Base-by-base conservation (phyloP, 2,329 filamentous ascomycete species). In the Aspergillus candidus region DNA sequence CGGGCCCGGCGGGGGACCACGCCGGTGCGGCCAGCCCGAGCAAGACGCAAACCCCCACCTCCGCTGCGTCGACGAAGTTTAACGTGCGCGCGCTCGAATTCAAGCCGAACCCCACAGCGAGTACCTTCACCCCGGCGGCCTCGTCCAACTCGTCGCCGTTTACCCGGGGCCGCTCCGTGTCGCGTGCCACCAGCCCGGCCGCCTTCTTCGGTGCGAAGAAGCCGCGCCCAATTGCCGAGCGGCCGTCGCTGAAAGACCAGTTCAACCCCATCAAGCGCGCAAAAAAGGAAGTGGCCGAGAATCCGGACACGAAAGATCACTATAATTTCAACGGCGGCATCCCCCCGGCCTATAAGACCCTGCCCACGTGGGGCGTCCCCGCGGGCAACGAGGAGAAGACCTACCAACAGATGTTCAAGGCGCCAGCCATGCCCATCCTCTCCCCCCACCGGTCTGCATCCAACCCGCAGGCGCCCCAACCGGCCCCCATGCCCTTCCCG, bases 401-500 rank as follows among this genome's bases (percentile, higher is more conserved):
- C 0, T 94, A 90, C 64, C 78, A 80, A 40, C 80, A 91, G 56
- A 81, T 87, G 59, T 93, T 96, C 65, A 88, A 94, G 55, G 81
- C 55, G 72, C 80, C 40, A 72, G 79, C 56, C 67, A 73, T 47
- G 69, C 72, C 83, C 0, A 73, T 84, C 38, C 79, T 83, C 13
- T 86, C 86, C 1, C 83, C 85, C 4, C 84, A 87, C 59, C 79
- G 81, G 35, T 69, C 73, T 49, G 66, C 72, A 35, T 71, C 70
- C 13, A 79, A 84, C 48, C 82, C 84, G 4, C 84, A 86, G 47
- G 76, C 88, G 52, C 76, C 87, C 31, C 89, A 93, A 58, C 86
- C 90, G 54, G 86, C 93, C 54, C 89, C 93, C 60, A 72, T 94
- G 18, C 87, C 88, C 1, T 80, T 84, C 61, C 88, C 94, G 60